Percentiles rank a stretch among this genome's conserved stretches.
Conservation (phyloP, 371 early-diverging fungal genomes). For the Apophysomyces variabilis region DNA sequence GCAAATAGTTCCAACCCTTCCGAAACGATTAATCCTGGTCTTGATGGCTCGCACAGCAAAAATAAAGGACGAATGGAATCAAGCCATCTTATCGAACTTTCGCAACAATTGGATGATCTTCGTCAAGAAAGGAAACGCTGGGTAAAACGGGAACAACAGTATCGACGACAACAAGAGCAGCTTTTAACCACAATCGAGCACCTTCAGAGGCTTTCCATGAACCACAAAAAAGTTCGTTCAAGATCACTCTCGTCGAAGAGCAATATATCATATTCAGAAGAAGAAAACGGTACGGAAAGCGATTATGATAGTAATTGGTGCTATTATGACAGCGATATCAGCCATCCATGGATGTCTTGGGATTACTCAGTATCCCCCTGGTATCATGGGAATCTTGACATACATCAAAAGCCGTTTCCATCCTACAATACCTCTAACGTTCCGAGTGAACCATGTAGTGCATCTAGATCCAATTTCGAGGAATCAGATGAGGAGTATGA, state of each 20-base stretch:
- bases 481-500: not conserved
- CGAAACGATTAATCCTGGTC: too few species aligned
- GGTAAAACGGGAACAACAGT: not conserved
- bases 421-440: too few species aligned
- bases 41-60: not conserved
- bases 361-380: not conserved
- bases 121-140: not conserved
- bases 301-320: not conserved
- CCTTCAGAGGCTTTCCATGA: not conserved
- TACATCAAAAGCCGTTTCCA: not conserved
- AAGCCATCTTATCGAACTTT: not conserved
- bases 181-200: not conserved
- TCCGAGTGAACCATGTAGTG: too few species aligned
- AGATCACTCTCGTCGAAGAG: not conserved
- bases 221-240: not conserved
- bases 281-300: not conserved
- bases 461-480: not conserved
- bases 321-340: not conserved
- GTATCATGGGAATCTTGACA: not conserved
- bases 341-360: not conserved
- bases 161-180: not conserved
- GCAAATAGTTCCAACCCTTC: too few species aligned
- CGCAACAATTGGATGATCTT: not conserved
- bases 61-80: not conserved
- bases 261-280: not conserved